phyloP scores from a whole-genome alignment of 140 eudicot genomes.

The Oenanthe javanica region DNA sequence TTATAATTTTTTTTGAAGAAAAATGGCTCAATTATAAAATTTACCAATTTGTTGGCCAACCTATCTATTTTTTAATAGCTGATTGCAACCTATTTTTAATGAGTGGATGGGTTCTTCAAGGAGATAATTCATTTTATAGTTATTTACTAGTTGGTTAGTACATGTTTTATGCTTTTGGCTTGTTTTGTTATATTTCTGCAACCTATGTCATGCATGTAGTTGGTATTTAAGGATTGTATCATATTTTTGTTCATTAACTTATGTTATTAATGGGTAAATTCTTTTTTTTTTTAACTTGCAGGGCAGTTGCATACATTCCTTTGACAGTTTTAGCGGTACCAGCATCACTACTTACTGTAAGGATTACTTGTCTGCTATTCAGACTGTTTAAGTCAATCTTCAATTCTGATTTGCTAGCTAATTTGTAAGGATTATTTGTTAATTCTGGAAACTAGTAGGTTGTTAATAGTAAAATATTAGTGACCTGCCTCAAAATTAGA shows the following conservation, averaged over 20 bases:
- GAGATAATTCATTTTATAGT: no score
- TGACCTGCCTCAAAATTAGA: neutral
- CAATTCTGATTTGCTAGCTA: neutral
- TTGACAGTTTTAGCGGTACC: constrained; percentile 87
- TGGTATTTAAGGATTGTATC: neutral
- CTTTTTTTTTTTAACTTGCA: constrained; percentile 31
- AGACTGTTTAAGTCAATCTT: neutral
- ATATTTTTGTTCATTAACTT: neutral
- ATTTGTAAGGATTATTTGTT: neutral
- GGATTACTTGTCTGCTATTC: constrained; percentile 7
- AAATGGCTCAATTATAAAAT: no score
- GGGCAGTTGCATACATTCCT: constrained; percentile 92
- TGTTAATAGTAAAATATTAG: neutral
- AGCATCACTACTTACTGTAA: constrained; percentile 86
- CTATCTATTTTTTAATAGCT: no score
- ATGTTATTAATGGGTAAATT: neutral
- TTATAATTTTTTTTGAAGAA: no score
- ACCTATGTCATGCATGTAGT: neutral
- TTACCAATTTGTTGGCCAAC: no score
- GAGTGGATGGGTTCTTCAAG: no score
- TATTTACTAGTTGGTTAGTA: no score
- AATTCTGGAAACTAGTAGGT: neutral
- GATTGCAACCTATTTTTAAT: no score
- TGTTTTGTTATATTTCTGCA: no score
- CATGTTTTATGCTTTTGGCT: no score